Conservation (phyloP, 2,329 filamentous ascomycete genomes). For the Colletotrichum aenigma region DNA sequence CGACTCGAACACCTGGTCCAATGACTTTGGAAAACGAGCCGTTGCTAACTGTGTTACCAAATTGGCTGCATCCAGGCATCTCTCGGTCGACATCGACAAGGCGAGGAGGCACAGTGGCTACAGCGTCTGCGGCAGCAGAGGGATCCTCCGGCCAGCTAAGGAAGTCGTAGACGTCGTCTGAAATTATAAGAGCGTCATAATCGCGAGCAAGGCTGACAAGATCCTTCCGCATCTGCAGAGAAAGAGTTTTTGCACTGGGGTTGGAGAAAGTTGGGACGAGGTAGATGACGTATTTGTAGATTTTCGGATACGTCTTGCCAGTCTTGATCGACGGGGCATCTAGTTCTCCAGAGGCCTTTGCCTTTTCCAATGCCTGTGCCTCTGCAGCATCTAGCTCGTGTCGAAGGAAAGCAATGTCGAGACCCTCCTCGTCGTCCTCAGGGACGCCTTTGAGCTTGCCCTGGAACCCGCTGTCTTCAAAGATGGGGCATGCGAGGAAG, state of each 20-base stretch:
- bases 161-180: slow-evolving; percentile 94
- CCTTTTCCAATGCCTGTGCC: neutral
- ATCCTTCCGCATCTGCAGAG: slow-evolving; percentile 65
- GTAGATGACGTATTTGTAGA: slow-evolving; percentile 89
- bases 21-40: slow-evolving; percentile 91
- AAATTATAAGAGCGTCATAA: slow-evolving; percentile 79
- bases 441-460: slow-evolving; percentile 70
- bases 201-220: slow-evolving; percentile 77
- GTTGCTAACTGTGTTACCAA: slow-evolving; percentile 84
- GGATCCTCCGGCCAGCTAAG: slow-evolving; percentile 68
- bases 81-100: slow-evolving; percentile 79
- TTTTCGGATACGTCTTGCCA: slow-evolving; percentile 55
- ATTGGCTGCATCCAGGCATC: slow-evolving; percentile 58
- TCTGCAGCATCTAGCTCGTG: slow-evolving; percentile 15
- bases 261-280: slow-evolving; percentile 88
- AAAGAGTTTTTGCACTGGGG: slow-evolving; percentile 84
- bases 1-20: slow-evolving; percentile 80
- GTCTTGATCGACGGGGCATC: neutral
- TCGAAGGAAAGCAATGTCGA: slow-evolving; percentile 69
- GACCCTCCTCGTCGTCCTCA: slow-evolving; percentile 73
- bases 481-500: slow-evolving; percentile 79
- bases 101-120: slow-evolving; percentile 65
- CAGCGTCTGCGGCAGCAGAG: slow-evolving; percentile 32
- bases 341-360: fast-evolving
- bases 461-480: slow-evolving; percentile 79